phyloP scores from a whole-genome alignment of 352 stramenopile species.

The Phytophthora podocarpi region DNA sequence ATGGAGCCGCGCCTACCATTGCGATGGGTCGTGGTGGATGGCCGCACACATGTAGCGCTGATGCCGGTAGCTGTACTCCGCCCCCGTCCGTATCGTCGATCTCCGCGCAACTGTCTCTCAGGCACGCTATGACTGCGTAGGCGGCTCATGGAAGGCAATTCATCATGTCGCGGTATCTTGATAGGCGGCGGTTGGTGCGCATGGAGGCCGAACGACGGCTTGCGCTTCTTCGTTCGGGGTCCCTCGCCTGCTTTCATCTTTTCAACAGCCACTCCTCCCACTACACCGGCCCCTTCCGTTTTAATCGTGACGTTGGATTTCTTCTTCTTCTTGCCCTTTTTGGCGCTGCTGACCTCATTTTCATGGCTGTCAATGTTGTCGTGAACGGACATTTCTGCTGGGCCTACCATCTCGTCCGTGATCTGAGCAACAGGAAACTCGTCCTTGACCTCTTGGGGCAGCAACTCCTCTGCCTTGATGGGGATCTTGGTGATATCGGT shows the following conservation, averaged over 20 bases:
- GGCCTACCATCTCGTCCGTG: conserved; percentile 16
- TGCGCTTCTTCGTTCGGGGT: conserved; percentile 39
- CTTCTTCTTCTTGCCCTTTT: conserved; percentile 34
- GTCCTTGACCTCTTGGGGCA: conserved; percentile 8
- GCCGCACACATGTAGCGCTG: conserved; percentile 28
- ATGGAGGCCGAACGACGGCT: conserved; percentile 30
- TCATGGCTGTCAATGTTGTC: background rate
- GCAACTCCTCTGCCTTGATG: conserved; percentile 16
- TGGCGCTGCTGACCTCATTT: background rate
- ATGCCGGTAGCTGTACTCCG: conserved; percentile 7
- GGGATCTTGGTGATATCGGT: conserved; percentile 50
- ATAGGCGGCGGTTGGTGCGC: conserved; percentile 56
- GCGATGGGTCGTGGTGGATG: conserved; percentile 61
- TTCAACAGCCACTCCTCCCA: background rate
- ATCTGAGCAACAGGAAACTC: conserved; percentile 23
- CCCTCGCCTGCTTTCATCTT: conserved; percentile 5
- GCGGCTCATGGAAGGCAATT: conserved; percentile 38
- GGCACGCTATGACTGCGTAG: conserved; percentile 53
- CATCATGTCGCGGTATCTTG: conserved; percentile 63
- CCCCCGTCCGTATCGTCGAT: conserved; percentile 26
- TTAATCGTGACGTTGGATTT: conserved; percentile 16
- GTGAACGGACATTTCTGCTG: conserved; percentile 3
- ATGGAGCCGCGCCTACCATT: conserved; percentile 71
- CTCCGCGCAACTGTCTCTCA: conserved; percentile 34
- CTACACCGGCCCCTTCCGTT: background rate